Base-by-base conservation (phyloP, 2,329 filamentous ascomycete genomes). In the Colletotrichum higginsianum region DNA sequence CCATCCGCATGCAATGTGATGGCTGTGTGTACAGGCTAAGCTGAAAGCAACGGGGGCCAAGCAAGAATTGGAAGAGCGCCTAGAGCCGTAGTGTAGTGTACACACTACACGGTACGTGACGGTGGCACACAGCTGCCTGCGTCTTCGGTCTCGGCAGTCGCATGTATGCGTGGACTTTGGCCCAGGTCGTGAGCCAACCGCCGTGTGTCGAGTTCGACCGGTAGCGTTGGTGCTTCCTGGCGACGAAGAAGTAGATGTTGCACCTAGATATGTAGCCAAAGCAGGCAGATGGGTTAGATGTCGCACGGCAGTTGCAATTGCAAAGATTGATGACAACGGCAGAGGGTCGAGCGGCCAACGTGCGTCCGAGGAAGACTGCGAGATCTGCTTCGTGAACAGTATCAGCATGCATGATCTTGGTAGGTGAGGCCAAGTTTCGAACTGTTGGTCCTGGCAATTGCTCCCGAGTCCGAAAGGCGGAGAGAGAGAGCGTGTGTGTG, bases 371-470 rank as follows among this genome's bases (percentile, higher is more conserved):
- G 40, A 15, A 46, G 52, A 40, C 55, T 21, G 64, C 63, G 23
- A 73, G 68, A 72, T 73, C 68, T 72, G 58, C 61, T 35, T 64
- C 40, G 35, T 23, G 38, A 12, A 44, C 60, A 67, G 42, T 50
- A 61, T 61, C 18, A 35, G 57, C 15, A 64, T 72, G 71, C 68
- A 73, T 72, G 64, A 73, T 72, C 64, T 73, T 66, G 60, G 4
- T 40, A 63, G 67, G 62, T 67, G 60, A 71, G 47, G 64, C 67
- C 35, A 35, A 16, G 12, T 26, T 42, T 53, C 38, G 18, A 44
- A 42, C 46, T 38, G 26, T 42, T 46, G 60, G 23, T 62, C 35
- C 21, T 18, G 18, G 30, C 23, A 42, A 3, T 26, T 15, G 47
- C 52, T 35, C 44, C 26, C 26, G 11, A 35, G 13, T 26, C 21